A percentile compares a stretch with the other conserved stretches of the same genome.
These are phyloP conservation scores for Leishmania amazonensis DNA, from an alignment of 208 protist genomes.

Conservation along the genomic window DNA sequence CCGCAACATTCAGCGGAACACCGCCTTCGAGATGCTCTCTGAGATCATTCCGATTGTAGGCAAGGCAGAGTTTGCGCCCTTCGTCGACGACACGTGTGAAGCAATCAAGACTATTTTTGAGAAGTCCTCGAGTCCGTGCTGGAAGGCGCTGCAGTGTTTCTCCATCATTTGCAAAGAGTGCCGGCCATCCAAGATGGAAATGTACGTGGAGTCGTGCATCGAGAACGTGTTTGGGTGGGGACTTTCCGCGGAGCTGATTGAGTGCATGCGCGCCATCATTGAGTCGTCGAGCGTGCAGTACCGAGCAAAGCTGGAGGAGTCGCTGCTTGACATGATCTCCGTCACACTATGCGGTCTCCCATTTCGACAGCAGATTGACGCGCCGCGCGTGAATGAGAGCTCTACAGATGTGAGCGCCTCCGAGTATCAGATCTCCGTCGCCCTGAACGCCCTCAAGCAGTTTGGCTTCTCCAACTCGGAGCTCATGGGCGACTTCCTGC, in stretches of 20 bases:
- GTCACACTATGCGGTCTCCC: constrained; percentile 86
- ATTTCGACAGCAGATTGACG: constrained; percentile 69
- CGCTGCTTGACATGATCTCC: constrained; percentile 89
- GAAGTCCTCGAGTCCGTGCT: constrained; percentile 63
- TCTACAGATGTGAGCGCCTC: constrained; percentile 41
- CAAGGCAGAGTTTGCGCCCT: constrained; percentile 56
- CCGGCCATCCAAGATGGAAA: constrained; percentile 61
- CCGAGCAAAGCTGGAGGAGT: constrained; percentile 74
- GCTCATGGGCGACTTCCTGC: constrained; percentile 88
- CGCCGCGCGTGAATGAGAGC: constrained; percentile 19
- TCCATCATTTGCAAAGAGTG: constrained; percentile 65
- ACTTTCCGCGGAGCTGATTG: constrained; percentile 81
- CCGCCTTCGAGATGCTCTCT: constrained; percentile 78
- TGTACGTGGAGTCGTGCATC: constrained; percentile 75
- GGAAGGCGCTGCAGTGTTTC: constrained; percentile 79
- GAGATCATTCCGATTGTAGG: constrained; percentile 81
- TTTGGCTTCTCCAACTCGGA: constrained; percentile 91
- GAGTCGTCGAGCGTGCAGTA: constrained; percentile 54
- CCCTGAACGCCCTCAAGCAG: constrained; percentile 82
- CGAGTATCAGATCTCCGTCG: constrained; percentile 74
- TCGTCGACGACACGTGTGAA: constrained; percentile 67
- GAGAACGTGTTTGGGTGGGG: constrained; percentile 84
- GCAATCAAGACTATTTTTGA: constrained; percentile 53
- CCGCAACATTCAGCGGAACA: constrained; percentile 47
- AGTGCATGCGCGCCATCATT: constrained; percentile 86